Conservation (phyloP, 768 basidiomycete species). For the Termitomyces sp. region DNA sequence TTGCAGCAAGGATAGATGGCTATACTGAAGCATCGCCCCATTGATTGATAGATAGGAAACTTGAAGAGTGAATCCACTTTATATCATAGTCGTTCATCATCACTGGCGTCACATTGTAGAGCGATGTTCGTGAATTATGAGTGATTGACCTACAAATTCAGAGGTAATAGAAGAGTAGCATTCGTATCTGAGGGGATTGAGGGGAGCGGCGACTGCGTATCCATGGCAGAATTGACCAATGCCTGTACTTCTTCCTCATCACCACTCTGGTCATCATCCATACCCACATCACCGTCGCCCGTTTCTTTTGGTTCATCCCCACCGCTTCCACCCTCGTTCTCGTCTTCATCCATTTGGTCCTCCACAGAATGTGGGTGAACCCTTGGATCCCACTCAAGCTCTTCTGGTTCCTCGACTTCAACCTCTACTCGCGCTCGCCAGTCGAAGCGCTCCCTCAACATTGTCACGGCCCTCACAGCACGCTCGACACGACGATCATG, state of each 20-base stretch:
- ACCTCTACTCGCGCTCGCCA: slow-evolving; percentile 81
- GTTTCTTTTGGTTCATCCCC: slow-evolving; percentile 23
- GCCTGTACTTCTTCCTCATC: slow-evolving; percentile 26
- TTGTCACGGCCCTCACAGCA: slow-evolving; percentile 71
- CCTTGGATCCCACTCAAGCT: slow-evolving; percentile 66
- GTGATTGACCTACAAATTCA: neutral
- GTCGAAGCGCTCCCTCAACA: slow-evolving; percentile 76
- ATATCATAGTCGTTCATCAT: too few species aligned
- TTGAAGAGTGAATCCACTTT: neutral
- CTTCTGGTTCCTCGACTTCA: slow-evolving; percentile 74
- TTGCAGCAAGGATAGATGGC: neutral
- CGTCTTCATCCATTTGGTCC: slow-evolving; percentile 10
- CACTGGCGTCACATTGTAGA: neutral
- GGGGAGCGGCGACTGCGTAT: slow-evolving; percentile 16
- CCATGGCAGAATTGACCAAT: slow-evolving; percentile 22
- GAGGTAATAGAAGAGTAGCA: neutral
- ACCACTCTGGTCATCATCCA: slow-evolving; percentile 16
- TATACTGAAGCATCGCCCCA: neutral
- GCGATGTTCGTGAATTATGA: neutral
- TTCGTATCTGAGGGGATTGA: neutral
- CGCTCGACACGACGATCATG: slow-evolving; percentile 76
- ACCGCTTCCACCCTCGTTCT: slow-evolving; percentile 19
- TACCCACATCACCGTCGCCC: slow-evolving; percentile 18
- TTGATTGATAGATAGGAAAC: neutral
- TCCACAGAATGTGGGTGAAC: slow-evolving; percentile 10